Conservation (phyloP, 106 monocot species). For the Dendrobium chrysotoxum region DNA sequence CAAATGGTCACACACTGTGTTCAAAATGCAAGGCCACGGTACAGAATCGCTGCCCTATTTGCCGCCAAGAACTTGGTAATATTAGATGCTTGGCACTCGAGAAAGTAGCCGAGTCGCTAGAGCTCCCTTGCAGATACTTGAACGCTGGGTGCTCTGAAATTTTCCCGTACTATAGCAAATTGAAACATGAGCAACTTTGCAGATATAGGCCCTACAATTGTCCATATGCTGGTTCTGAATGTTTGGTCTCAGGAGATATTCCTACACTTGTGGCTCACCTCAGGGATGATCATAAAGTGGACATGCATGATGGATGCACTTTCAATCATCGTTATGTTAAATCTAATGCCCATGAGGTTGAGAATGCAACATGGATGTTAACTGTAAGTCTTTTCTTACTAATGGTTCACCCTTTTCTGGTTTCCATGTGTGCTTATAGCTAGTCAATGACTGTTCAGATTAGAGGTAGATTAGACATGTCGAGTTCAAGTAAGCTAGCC, state of each 20-base stretch:
- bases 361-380: constrained; percentile 5
- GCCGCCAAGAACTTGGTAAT: neutral
- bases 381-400: neutral
- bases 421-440: neutral
- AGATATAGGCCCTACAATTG: neutral
- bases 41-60: neutral
- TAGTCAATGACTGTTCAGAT: neutral
- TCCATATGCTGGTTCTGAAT: constrained; percentile 4
- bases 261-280: neutral
- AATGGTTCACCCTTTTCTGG: neutral
- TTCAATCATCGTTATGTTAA: constrained; percentile 8
- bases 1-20: constrained; percentile 1
- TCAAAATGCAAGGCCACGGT: constrained; percentile 1
- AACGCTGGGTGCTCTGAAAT: neutral
- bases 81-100: constrained; percentile 3
- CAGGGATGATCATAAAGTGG: constrained; percentile 5
- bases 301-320: constrained; percentile 5
- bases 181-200: neutral
- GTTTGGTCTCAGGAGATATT: constrained; percentile 2
- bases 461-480: neutral
- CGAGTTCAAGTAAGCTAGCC: neutral
- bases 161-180: constrained; percentile 4
- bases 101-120: neutral
- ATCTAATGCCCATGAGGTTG: constrained; percentile 4
- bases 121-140: constrained; percentile 1